These are phyloP conservation scores for Vaccinium corymbosum DNA, from an alignment of 148 eudicot species.

Conservation along the genomic window DNA sequence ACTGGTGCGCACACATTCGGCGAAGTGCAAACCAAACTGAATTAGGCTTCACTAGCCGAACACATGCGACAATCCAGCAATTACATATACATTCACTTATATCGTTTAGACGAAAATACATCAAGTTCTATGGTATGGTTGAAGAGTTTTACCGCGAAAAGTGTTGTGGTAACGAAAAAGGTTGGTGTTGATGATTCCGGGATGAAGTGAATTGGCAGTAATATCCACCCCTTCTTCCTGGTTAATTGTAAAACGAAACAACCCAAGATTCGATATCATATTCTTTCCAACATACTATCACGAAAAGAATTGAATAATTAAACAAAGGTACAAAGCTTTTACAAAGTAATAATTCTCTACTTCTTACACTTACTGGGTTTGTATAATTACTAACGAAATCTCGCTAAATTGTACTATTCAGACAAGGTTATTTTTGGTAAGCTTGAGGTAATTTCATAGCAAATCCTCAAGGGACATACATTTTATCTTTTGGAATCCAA, in stretches of 20 bases:
- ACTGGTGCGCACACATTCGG: no score
- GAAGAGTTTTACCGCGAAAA: constrained; percentile 41
- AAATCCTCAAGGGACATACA: background rate
- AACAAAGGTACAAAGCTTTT: background rate
- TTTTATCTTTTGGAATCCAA: background rate
- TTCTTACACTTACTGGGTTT: background rate
- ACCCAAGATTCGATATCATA: background rate
- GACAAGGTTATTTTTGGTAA: background rate
- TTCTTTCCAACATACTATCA: background rate
- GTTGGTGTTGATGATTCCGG: constrained; percentile 76
- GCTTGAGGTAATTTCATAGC: background rate
- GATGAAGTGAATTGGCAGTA: constrained; percentile 24
- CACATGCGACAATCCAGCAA: no score
- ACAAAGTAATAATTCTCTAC: background rate
- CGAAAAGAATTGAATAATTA: background rate
- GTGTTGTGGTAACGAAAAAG: constrained; percentile 50
- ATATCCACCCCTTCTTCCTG: constrained; percentile 79
- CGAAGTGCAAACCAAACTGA: no score
- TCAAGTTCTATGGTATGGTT: background rate
- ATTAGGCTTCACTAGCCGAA: no score
- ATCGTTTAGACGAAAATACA: background rate
- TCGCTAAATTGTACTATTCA: background rate
- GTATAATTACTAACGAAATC: no score
- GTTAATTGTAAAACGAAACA: background rate
- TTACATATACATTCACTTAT: no score